These are phyloP conservation scores for Eutrema yunnanense DNA, from an alignment of 345 rosid species.

Conservation along the genomic window DNA sequence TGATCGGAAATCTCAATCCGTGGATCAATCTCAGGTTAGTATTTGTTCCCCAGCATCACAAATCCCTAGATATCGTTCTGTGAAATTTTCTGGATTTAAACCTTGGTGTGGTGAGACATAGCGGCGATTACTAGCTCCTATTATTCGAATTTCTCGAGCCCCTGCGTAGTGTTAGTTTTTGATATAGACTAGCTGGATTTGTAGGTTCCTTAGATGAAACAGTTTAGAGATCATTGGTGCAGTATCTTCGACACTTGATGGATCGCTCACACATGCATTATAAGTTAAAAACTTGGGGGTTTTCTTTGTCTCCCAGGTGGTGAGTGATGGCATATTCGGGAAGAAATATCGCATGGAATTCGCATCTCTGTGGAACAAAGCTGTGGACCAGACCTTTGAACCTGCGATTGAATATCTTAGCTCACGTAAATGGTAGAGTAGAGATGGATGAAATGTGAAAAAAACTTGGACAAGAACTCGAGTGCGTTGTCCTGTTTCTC, in stretches of 20 bases:
- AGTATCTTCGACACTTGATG: background rate
- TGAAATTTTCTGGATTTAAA: background rate
- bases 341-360: conserved; percentile 48
- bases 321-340: conserved; percentile 51
- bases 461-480: background rate
- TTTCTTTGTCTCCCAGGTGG: conserved; percentile 37
- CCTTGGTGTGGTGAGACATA: background rate
- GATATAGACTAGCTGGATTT: background rate
- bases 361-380: conserved; percentile 71
- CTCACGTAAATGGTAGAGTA: conserved; percentile 72
- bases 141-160: no score
- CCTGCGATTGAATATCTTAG: conserved; percentile 56
- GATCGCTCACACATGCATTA: background rate
- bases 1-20: conserved; percentile 23
- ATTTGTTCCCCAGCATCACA: no score
- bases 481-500: background rate
- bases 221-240: background rate
- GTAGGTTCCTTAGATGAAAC: background rate
- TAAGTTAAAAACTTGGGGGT: background rate
- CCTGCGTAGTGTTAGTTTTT: background rate
- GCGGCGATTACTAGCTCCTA: no score
- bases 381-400: conserved; percentile 72
- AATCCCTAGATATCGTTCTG: conserved; percentile 26
- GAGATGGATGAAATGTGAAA: background rate
- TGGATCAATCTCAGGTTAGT: conserved; percentile 50